Base-by-base conservation (phyloP, 306 rosid species). In the Castanea sativa region DNA sequence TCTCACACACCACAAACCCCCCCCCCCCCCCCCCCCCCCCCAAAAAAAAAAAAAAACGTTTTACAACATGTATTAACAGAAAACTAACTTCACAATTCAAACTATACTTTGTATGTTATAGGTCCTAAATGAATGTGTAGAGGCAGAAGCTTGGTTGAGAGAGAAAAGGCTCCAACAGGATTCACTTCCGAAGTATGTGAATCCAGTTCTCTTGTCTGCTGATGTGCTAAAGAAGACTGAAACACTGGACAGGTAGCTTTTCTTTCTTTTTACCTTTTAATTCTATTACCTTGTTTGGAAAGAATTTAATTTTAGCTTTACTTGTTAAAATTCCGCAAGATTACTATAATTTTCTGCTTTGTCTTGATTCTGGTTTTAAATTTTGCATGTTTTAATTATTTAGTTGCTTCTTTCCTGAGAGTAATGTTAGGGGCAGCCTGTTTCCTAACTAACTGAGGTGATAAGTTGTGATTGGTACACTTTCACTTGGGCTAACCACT, bases 111-210 rank as follows among this genome's bases (percentile, higher is more conserved):
- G 13, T 4, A 21, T 60, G 57, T 49, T 71, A 45, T 57, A 95
- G 99, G 98, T 95, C 71, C 5, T 93, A 51, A 91, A 60, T 5
- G 96, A 93, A 79, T 95, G 99, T 76, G 94, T 73, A 5, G 98
- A 89, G 69, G 98, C 99, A 25, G 99, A 95, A 80, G 88, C 89
- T 63, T 93, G 99, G 99, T 80, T 95, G 27, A 86, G 90, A 85
- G 97, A 89, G 88, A 95, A 90, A 80, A 76, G 58, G 83, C 96
- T 88, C 73, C 96, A 89, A 53, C 99, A 95, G 73, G 92, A 87
- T 64, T 77, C 83, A 3, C 97, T 91, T 35, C 98, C 98, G 5
- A 95, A 95, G 80, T 55, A 91, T 79, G 97, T 91, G 23, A 78
- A 73, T 25, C 97, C 99, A 23, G 94, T 85, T 19, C 97, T 95